Evolutionary conservation across 2,329 filamentous ascomycete species (phyloP).

Genomic region (Dichotomopilus funicola): DNA sequence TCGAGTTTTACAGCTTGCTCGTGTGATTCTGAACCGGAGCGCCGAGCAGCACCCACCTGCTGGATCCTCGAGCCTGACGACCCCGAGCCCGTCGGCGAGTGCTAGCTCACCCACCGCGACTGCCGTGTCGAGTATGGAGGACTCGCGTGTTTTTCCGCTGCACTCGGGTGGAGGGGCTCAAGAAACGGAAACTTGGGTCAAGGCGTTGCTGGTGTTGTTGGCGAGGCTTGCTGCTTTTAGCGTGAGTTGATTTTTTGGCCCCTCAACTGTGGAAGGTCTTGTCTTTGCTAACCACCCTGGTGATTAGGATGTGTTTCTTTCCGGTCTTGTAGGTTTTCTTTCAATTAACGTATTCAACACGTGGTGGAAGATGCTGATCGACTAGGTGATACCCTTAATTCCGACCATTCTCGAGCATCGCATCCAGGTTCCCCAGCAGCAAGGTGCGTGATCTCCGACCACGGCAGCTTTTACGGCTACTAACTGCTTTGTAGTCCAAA

Average conservation of each 20-base stretch:
- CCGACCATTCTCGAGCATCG: constrained; percentile 18
- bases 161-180: background rate
- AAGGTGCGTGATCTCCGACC: constrained; percentile 1
- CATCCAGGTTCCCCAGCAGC: constrained; percentile 12
- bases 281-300: background rate
- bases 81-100: background rate
- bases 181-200: background rate
- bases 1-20: too few species aligned
- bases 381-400: constrained; percentile 19
- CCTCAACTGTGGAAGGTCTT: background rate
- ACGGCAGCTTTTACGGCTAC: background rate
- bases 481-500: constrained; percentile 13
- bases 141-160: background rate
- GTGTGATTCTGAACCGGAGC: background rate
- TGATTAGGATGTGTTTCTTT: constrained; percentile 17
- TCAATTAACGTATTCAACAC: too few species aligned
- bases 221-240: constrained; percentile 17
- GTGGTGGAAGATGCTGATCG: background rate
- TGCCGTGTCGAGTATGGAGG: background rate
- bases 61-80: background rate
- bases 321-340: constrained; percentile 14
- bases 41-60: background rate
- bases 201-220: constrained; percentile 8
- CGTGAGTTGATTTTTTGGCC: background rate
- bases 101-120: constrained; percentile 2